Percentiles rank a stretch among this genome's conserved stretches.
Evolutionary conservation across 2,329 filamentous ascomycete species (phyloP).

Genomic region (Dissoconium aciculare): DNA sequence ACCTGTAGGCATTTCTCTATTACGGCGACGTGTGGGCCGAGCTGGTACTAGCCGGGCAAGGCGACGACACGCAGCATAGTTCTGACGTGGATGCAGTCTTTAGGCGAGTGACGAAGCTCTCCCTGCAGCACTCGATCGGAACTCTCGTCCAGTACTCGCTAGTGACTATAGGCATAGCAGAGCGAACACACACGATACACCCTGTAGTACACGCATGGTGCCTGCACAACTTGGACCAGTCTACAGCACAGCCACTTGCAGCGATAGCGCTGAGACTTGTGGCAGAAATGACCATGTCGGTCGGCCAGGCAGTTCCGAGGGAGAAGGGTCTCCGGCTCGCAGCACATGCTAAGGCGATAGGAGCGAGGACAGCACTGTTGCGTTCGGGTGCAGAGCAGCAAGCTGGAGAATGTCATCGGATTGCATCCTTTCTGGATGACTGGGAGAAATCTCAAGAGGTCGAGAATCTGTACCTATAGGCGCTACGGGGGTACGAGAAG

Average conservation of each 20-base stretch:
- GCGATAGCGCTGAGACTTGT: background rate
- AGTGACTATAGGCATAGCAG: background rate
- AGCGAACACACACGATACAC: background rate
- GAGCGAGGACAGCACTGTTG: background rate
- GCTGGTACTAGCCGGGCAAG: background rate
- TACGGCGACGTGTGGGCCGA: background rate
- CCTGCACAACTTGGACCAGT: background rate
- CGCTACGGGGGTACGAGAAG: background rate
- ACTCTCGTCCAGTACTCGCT: conserved; percentile 10
- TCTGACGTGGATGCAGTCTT: background rate
- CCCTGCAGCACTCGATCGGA: background rate
- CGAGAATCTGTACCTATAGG: conserved; percentile 1
- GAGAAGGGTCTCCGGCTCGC: background rate
- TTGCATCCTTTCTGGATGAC: background rate
- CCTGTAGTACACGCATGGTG: background rate
- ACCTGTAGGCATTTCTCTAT: conserved; percentile 6
- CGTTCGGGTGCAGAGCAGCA: background rate
- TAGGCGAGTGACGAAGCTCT: background rate
- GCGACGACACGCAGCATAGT: background rate
- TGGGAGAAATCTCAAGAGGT: background rate
- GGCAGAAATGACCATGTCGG: background rate
- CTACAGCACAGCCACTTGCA: background rate
- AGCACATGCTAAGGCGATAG: background rate
- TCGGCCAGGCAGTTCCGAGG: background rate
- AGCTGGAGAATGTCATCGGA: background rate